Conservation (phyloP, 148 eudicot genomes). For the Silene uniflora region DNA sequence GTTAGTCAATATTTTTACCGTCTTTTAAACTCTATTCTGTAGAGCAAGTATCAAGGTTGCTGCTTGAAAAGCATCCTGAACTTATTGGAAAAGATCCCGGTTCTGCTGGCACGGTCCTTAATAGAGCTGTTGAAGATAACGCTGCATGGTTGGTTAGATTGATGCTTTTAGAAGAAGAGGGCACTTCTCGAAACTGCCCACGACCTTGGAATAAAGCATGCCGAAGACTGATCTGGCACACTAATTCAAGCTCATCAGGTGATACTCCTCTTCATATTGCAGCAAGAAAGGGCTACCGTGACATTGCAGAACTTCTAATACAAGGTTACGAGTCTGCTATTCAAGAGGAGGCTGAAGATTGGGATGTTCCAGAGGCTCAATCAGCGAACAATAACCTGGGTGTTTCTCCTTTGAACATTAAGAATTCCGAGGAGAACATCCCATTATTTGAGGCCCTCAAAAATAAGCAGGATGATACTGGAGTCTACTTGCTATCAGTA, state of each 20-base stretch:
- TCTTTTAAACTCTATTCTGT: background rate
- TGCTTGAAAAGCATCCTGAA: constrained; percentile 13
- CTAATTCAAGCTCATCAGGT: background rate
- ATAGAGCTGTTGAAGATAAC: background rate
- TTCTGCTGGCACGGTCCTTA: constrained; percentile 8
- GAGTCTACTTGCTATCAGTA: too few relatives aligned
- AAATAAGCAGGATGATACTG: too few relatives aligned
- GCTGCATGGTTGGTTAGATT: constrained; percentile 10
- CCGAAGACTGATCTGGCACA: constrained; percentile 11
- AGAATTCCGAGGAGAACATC: background rate
- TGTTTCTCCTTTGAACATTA: constrained; percentile 10
- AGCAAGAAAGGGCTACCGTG: constrained; percentile 1
- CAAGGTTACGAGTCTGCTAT: constrained; percentile 15
- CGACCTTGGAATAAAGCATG: constrained; percentile 15
- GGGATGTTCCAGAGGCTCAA: constrained; percentile 16
- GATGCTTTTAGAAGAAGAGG: constrained; percentile 7
- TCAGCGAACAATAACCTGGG: background rate
- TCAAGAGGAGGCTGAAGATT: constrained; percentile 7
- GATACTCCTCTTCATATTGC: constrained; percentile 16
- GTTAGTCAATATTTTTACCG: background rate
- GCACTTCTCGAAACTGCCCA: background rate
- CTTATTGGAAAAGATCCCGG: constrained; percentile 7
- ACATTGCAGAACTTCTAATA: constrained; percentile 1
- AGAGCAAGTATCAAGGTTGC: constrained; percentile 1
- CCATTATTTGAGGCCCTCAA: too few relatives aligned